Base-by-base conservation (phyloP, 148 eudicot genomes). In the Rheum nobile region DNA sequence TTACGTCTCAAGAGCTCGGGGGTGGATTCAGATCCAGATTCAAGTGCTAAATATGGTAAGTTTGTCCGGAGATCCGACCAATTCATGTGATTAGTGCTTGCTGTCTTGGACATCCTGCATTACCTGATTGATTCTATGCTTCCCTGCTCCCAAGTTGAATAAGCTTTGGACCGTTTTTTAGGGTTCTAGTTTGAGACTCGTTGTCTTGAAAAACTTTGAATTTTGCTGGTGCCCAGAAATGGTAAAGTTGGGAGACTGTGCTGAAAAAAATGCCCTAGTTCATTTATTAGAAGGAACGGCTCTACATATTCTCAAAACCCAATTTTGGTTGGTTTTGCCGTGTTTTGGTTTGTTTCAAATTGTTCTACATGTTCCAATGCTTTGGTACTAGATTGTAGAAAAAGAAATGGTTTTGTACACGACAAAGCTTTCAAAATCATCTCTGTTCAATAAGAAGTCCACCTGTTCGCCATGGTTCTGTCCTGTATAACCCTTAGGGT, bases 1-100 rank as follows among this genome's bases (percentile, higher is more conserved):
- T 11, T 11, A 9, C 34, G 12, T 21, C 28, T 32, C 41, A 32
- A 65, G 38, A 14, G 11, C 70, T 32, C 39, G 10, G 10, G 41
- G 41, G 16, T 65, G 17, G 70, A 32, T 65, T 65, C 70, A 32
- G 70, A 65, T 65, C 70, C 70, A 63, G 68, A 63, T 16, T 29
- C n/a, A 28, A 65, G 38, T 13, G 41, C 70, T 31, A 6, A 16
- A 65, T 28, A 65, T 65, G 70, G 70, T 65, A 65, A 65, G 70
- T 6, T 65, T 65, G 41, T 31, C 41, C 22, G 22, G 13, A 65
- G 41, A 65, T 65, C 41, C 70, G 39, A 65, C 39, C 69, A 16
- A 29, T 29, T 63, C 14, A 31, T 31, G 22, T 13, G 21, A 16
- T 32, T 63, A 6, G 8, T 54, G 34, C 67, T 57, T 28, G 32